A percentile compares a stretch with the other conserved stretches of the same genome.
Evolutionary conservation across 352 stramenopile genomes (phyloP).

Genomic region (Pythium vanterpoolii): DNA sequence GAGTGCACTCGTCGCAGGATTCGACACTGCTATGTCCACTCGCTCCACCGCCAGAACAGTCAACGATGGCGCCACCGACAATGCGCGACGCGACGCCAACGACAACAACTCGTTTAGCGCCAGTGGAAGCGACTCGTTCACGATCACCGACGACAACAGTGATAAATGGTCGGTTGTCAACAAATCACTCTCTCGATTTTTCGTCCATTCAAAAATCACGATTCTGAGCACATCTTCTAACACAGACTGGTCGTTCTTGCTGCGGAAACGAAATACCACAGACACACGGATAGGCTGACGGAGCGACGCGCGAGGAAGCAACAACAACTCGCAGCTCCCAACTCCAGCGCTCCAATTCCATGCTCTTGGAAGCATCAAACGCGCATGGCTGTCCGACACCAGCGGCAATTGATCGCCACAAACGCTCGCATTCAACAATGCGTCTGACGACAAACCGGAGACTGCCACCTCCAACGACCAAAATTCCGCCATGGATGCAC

Average conservation of each 20-base stretch:
- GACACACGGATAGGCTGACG: neutral
- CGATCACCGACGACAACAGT: neutral
- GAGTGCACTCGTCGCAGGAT: constrained; percentile 1
- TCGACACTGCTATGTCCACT: constrained; percentile 6
- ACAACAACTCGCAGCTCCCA: neutral
- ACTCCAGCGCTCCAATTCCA: neutral
- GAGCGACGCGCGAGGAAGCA: neutral
- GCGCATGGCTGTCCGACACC: neutral
- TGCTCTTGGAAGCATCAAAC: neutral
- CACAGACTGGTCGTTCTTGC: neutral
- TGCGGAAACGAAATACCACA: neutral
- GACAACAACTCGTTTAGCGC: constrained; percentile 1
- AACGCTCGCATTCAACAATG: neutral
- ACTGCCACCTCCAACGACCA: constrained; percentile 35
- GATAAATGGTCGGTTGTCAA: too few relatives aligned
- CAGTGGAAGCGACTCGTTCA: constrained; percentile 8
- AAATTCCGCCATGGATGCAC: constrained; percentile 69
- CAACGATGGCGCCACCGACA: neutral
- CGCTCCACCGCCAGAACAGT: constrained; percentile 7
- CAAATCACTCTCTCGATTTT: too few relatives aligned
- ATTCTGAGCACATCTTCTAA: neutral
- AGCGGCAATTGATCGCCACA: neutral
- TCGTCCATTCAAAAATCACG: neutral
- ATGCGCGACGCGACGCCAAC: neutral
- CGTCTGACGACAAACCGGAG: neutral